Percentiles rank a stretch among this genome's conserved stretches.
Conservation (phyloP, 78 protist genomes). For the Guillardia theta region DNA sequence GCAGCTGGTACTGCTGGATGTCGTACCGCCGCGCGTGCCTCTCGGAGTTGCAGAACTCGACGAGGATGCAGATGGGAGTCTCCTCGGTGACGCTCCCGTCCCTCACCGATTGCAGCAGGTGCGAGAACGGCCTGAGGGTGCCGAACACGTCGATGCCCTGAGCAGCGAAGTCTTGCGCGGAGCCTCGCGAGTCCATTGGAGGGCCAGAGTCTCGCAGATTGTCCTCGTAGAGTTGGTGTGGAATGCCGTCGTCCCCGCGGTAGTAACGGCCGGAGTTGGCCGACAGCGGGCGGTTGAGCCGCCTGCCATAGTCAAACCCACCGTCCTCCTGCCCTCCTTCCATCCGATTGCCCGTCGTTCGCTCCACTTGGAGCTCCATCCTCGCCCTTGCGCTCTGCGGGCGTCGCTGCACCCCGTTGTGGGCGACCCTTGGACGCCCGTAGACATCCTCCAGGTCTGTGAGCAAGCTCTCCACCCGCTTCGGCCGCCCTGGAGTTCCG, state of each 20-base stretch:
- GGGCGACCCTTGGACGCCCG: not conserved
- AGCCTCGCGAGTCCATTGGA: not conserved
- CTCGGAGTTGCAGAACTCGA: constrained; percentile 1
- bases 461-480: too few relatives aligned
- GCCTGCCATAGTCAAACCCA: not conserved
- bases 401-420: not conserved
- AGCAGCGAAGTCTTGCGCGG: not conserved
- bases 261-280: not conserved
- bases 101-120: not conserved
- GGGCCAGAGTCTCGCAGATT: too few relatives aligned
- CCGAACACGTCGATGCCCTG: not conserved
- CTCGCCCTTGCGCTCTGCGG: not conserved
- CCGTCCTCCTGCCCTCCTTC: not conserved
- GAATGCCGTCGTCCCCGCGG: too few relatives aligned
- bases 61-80: not conserved
- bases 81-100: not conserved
- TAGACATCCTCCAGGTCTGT: too few relatives aligned
- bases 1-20: not conserved
- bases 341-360: too few relatives aligned
- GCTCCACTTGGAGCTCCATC: not conserved
- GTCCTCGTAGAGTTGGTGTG: too few relatives aligned
- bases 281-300: not conserved
- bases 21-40: not conserved
- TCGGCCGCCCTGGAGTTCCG: not conserved
- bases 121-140: not conserved